Evolutionary conservation across 2,329 filamentous ascomycete genomes (phyloP), one percentile per base, ranked within the genome.

Genomic region (Fusarium coffeatum): DNA sequence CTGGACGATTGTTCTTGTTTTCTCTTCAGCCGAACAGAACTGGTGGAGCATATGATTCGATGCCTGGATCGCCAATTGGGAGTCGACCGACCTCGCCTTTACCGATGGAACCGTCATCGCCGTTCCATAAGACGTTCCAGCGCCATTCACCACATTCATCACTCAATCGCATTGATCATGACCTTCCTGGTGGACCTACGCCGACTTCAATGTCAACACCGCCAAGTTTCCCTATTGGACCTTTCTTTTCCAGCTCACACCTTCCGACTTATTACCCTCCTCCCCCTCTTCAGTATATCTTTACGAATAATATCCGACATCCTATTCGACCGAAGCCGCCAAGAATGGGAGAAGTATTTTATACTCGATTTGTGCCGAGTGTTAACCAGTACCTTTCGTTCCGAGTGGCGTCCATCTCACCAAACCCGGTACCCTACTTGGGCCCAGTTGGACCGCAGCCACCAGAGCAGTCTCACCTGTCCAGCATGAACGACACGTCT

Each of bases 231-330:
- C 84, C 85, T 27, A 77, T 84, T 48, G 91, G 92, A 0, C 93
- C 93, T 0, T 97, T 95, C 80, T 89, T 89, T 71, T 97, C 93
- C 3, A 88, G 89, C 16, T 96, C 92, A 43, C 93, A 97, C 78
- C 84, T 98, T 4, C 94, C 95, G 4, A 97, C 94, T 1, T 98
- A 94, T 81, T 98, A 93, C 72, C 94, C 94, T 4, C 94, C 94
- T 0, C 85, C 91, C 3, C 93, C 96, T 2, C 82, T 93, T 11
- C 92, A 95, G 72, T 98, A 95, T 78, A 90, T 87, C 6, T 89
- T 92, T 66, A 94, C 93, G 4, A 89, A 93, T 77, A 88, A 90
- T 63, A 84, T 94, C 47, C 90, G 94, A 1, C 96, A 99, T 76
- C 96, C 96, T 0, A 83, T 97, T 43, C 89, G 96, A 0, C 92